These are phyloP conservation scores for Coprinopsis sp. DNA, from an alignment of 768 basidiomycete genomes.

Conservation along the genomic window DNA sequence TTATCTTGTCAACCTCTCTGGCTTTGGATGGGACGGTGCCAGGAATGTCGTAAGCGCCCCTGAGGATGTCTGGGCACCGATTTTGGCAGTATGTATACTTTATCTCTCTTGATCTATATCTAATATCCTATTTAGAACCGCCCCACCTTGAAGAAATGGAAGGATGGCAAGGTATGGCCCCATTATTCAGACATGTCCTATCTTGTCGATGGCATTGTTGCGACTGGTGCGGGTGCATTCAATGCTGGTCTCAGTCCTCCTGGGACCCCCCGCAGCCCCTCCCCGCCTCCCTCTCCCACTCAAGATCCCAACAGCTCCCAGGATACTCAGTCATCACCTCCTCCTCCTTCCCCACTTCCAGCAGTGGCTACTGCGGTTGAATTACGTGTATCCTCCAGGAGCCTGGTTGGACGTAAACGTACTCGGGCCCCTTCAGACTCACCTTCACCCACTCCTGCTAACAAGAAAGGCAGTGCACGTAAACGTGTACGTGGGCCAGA, in stretches of 20 bases:
- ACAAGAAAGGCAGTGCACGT: neutral
- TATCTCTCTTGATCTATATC: neutral
- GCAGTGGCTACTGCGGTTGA: no score
- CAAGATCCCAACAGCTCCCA: no score
- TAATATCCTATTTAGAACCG: neutral
- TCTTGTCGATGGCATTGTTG: constrained; percentile 1
- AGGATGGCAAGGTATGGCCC: neutral
- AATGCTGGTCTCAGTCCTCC: neutral
- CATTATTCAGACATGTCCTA: neutral
- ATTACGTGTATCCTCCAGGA: no score
- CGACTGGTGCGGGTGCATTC: constrained; percentile 2
- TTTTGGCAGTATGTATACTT: neutral
- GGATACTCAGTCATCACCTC: neutral
- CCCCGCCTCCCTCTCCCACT: neutral
- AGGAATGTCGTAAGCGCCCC: neutral
- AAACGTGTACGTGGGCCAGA: neutral
- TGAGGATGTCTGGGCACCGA: neutral
- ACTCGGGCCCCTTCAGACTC: no score
- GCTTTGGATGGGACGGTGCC: constrained; percentile 1
- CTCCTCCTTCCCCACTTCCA: neutral
- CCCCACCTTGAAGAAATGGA: neutral
- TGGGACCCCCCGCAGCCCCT: neutral
- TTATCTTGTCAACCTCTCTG: neutral
- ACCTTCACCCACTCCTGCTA: neutral
- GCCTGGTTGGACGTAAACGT: no score